These are phyloP conservation scores for Vanderwaltozyma verrucispora DNA, from an alignment of 805 yeast genomes.

Conservation along the genomic window DNA sequence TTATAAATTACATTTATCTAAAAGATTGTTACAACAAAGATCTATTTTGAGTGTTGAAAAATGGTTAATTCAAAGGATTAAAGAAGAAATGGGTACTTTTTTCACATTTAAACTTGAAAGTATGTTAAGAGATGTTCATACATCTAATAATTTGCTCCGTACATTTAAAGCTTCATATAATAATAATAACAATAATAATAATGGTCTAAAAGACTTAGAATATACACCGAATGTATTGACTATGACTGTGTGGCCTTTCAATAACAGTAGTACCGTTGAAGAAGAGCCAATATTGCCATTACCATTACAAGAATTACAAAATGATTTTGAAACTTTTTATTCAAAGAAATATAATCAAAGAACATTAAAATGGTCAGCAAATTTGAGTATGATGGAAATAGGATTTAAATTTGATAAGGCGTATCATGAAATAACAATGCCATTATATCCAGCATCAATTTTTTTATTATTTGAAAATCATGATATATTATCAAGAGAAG, in stretches of 20 bases:
- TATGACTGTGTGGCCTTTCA: conserved; percentile 59
- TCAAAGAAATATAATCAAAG: conserved; percentile 45
- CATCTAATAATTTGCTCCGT: conserved; percentile 35
- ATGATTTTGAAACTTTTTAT: conserved; percentile 44
- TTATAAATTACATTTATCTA: conserved; percentile 80
- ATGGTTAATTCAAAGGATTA: conserved; percentile 51
- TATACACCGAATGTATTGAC: conserved; percentile 48
- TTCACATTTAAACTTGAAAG: conserved; percentile 74
- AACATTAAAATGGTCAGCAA: conserved; percentile 66
- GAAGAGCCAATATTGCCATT: conserved; percentile 34
- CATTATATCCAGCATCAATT: conserved; percentile 72
- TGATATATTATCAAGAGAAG: conserved; percentile 42
- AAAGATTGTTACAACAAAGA: conserved; percentile 49
- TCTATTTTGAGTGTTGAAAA: conserved; percentile 56
- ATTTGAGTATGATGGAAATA: conserved; percentile 74
- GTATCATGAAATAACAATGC: conserved; percentile 69
- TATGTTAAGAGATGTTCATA: conserved; percentile 72
- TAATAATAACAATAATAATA: no score
- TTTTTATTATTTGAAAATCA: conserved; percentile 61
- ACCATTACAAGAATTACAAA: conserved; percentile 33
- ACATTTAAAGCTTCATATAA: conserved; percentile 3
- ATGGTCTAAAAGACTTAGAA: conserved; percentile 21
- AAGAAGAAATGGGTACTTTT: conserved; percentile 69
- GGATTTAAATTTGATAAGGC: conserved; percentile 56
- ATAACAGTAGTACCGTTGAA: conserved; percentile 26